Evolutionary conservation across 441 rosid species (phyloP).

Genomic region (Eutrema salsugineum): DNA sequence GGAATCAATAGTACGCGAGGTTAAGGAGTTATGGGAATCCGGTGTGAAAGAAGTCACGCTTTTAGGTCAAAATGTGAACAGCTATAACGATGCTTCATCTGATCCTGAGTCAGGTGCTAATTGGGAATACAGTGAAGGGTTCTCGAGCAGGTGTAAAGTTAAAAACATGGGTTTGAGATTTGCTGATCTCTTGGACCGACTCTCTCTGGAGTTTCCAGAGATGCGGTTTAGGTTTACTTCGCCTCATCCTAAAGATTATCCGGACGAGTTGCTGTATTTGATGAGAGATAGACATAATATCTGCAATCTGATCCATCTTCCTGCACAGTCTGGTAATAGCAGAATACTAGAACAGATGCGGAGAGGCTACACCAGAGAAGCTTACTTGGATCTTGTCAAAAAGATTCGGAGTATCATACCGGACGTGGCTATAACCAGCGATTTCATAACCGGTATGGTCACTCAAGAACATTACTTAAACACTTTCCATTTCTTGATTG

Average conservation of each 20-base stretch:
- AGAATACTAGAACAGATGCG: conserved; percentile 82
- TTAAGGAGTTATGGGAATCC: conserved; percentile 69
- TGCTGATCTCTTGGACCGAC: conserved; percentile 83
- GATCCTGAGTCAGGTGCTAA: conserved; percentile 61
- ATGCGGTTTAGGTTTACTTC: conserved; percentile 96
- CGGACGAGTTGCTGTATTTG: conserved; percentile 70
- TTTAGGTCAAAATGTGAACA: conserved; percentile 94
- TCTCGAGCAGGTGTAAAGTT: conserved; percentile 79
- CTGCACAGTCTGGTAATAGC: conserved; percentile 89
- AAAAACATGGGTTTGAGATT: conserved; percentile 77
- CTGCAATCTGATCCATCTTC: conserved; percentile 82
- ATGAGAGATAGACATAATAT: conserved; percentile 81
- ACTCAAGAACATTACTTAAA: not conserved
- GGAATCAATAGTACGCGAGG: conserved; percentile 85
- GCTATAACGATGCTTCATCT: conserved; percentile 71
- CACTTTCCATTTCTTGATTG: not conserved
- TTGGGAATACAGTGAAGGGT: conserved; percentile 84
- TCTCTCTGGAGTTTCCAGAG: conserved; percentile 81
- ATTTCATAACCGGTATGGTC: conserved; percentile 78
- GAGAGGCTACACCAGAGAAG: conserved; percentile 88
- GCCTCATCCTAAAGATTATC: conserved; percentile 94
- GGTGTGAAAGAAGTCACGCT: conserved; percentile 94
- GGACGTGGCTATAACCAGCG: conserved; percentile 79
- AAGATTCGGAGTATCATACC: conserved; percentile 74
- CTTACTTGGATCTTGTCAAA: conserved; percentile 83